Evolutionary conservation across 2,329 filamentous ascomycete genomes (phyloP).

Genomic region (Ophiostoma ips): DNA sequence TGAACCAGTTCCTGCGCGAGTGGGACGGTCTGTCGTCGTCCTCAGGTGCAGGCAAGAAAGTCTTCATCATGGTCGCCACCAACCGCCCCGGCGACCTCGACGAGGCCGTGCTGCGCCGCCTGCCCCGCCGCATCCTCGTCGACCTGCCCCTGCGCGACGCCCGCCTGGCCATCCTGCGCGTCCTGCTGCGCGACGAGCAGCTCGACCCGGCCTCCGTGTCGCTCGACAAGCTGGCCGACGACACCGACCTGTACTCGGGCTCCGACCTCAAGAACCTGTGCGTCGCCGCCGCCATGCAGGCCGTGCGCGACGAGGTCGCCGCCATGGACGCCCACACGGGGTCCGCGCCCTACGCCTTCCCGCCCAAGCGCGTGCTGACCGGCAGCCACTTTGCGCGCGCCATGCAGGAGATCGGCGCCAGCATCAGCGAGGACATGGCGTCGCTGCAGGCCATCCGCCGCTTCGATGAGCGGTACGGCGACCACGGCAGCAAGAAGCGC

Average conservation of each 20-base stretch:
- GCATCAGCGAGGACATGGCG: slow-evolving; percentile 87
- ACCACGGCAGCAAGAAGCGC: slow-evolving; percentile 54
- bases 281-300: slow-evolving; percentile 65
- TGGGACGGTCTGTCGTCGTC: slow-evolving; percentile 76
- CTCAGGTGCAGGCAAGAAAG: too few species aligned
- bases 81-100: slow-evolving; percentile 94
- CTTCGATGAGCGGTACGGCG: slow-evolving; percentile 92
- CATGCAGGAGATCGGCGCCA: slow-evolving; percentile 77
- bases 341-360: slow-evolving; percentile 39
- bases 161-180: slow-evolving; percentile 46
- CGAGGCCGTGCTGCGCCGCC: slow-evolving; percentile 64
- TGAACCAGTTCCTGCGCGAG: slow-evolving; percentile 92
- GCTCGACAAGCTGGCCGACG: slow-evolving; percentile 46
- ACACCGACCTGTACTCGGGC: slow-evolving; percentile 66
- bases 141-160: slow-evolving; percentile 54
- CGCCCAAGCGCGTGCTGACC: slow-evolving; percentile 52
- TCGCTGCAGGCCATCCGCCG: slow-evolving; percentile 75
- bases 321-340: slow-evolving; percentile 31
- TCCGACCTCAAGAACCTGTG: slow-evolving; percentile 74
- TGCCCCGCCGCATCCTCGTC: slow-evolving; percentile 59
- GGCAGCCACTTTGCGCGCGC: slow-evolving; percentile 70
- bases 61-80: slow-evolving; percentile 97
- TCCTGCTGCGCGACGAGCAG: slow-evolving; percentile 55
- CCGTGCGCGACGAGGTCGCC: slow-evolving; percentile 58
- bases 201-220: slow-evolving; percentile 44